Evolutionary conservation across 176 grass and related monocot species (phyloP).

Genomic region (Phyllostachys edulis): DNA sequence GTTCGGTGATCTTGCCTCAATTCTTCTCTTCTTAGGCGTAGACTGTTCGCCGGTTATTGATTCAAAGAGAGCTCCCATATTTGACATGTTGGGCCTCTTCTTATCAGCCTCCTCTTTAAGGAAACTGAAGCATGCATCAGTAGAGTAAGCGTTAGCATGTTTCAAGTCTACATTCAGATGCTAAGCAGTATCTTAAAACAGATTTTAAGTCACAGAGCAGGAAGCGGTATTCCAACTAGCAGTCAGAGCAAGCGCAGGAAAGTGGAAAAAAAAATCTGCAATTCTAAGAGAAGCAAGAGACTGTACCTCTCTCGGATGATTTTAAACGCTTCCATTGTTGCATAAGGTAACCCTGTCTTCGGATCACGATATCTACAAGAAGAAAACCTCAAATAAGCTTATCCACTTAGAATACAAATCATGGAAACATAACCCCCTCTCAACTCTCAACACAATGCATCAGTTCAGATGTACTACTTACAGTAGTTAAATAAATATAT

Average conservation of each 20-base stretch:
- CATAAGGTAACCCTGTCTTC: conserved; percentile 91
- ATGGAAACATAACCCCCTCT: conserved; percentile 14
- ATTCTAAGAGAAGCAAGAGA: not conserved
- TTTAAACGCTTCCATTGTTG: conserved; percentile 86
- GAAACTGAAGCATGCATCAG: conserved; percentile 47
- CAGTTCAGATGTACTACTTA: conserved; percentile 1
- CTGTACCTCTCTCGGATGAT: conserved; percentile 66
- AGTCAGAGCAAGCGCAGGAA: not conserved
- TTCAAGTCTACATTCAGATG: not conserved
- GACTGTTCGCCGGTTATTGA: conserved; percentile 45
- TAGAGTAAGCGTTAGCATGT: conserved; percentile 11
- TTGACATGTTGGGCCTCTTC: conserved; percentile 58
- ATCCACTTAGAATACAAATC: conserved; percentile 10
- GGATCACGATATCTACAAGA: conserved; percentile 78
- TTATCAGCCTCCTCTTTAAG: conserved; percentile 67
- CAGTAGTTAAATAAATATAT: not conserved
- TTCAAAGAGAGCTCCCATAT: conserved; percentile 83
- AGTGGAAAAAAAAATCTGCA: no score
- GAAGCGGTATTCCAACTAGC: no score
- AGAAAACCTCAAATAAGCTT: conserved; percentile 32
- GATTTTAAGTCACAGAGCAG: conserved; percentile 15
- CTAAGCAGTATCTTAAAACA: not conserved
- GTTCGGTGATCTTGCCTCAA: conserved; percentile 36
- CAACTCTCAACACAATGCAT: conserved; percentile 4
- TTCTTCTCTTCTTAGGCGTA: conserved; percentile 60